Percentiles rank a stretch among this genome's conserved stretches.
phyloP scores from a whole-genome alignment of 2,329 filamentous ascomycete species.

The Monascus ruber region DNA sequence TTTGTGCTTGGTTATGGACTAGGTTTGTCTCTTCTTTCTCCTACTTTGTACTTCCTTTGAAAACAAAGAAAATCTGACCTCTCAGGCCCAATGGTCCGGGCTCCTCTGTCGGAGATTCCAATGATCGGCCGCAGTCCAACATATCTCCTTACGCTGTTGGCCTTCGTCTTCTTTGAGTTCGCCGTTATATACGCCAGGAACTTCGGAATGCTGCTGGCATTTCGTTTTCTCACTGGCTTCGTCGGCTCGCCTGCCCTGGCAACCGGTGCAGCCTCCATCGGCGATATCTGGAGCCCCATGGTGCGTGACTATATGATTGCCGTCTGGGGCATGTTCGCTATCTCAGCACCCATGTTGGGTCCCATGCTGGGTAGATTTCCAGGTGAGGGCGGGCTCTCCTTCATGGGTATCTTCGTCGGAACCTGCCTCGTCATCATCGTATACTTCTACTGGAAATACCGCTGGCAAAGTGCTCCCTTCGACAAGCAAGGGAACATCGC shows the following conservation, averaged over 20 bases:
- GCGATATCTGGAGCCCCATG: slow-evolving; percentile 29
- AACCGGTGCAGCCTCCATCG: slow-evolving; percentile 31
- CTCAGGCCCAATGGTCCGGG: too few relatives aligned
- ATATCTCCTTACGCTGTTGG: slow-evolving; percentile 36
- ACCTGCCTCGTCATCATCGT: slow-evolving; percentile 24
- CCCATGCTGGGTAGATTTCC: slow-evolving; percentile 32
- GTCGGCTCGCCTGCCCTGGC: slow-evolving; percentile 35
- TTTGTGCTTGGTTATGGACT: slow-evolving; percentile 41
- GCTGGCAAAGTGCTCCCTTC: slow-evolving; percentile 28
- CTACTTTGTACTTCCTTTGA: slow-evolving; percentile 5
- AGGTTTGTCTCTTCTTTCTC: slow-evolving; percentile 32
- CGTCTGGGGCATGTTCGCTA: slow-evolving; percentile 30
- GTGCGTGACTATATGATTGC: slow-evolving; percentile 30
- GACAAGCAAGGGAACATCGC: slow-evolving; percentile 29
- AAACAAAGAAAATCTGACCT: too few relatives aligned
- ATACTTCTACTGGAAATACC: slow-evolving; percentile 26
- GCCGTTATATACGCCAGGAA: slow-evolving; percentile 35
- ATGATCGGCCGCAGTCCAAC: slow-evolving; percentile 37
- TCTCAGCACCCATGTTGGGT: slow-evolving; percentile 33
- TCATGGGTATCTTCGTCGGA: slow-evolving; percentile 30
- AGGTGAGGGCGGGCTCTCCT: slow-evolving; percentile 26
- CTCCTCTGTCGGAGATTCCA: slow-evolving; percentile 35
- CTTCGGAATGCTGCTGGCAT: slow-evolving; percentile 39
- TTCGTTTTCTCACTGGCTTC: slow-evolving; percentile 42
- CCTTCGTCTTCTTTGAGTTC: slow-evolving; percentile 39